Percentiles rank a stretch among this genome's conserved stretches.
phyloP scores from a whole-genome alignment of 257 asterid genomes.

The Solanum virginianum region DNA sequence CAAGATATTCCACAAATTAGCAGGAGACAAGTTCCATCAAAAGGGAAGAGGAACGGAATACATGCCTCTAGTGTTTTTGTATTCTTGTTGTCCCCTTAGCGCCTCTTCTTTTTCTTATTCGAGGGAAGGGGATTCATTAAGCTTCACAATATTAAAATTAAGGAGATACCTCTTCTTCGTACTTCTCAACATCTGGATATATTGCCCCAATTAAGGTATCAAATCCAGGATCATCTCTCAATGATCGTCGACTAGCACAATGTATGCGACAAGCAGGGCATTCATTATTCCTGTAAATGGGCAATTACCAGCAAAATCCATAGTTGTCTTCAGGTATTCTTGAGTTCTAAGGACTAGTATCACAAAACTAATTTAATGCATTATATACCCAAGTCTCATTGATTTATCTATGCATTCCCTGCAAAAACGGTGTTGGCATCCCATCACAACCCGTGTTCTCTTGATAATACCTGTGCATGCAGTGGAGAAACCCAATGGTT shows the following conservation, averaged over 20 bases:
- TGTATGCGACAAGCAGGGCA: slow-evolving; percentile 52
- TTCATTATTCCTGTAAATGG: slow-evolving; percentile 33
- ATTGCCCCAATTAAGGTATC: slow-evolving; percentile 25
- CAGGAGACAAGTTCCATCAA: background rate
- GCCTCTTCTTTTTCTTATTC: background rate
- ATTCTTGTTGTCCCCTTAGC: background rate
- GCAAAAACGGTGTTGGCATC: slow-evolving; percentile 53
- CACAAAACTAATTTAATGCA: background rate
- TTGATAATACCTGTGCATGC: slow-evolving; percentile 28
- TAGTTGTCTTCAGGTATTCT: background rate
- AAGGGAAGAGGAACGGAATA: background rate
- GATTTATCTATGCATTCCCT: slow-evolving; percentile 52
- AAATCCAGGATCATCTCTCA: slow-evolving; percentile 38
- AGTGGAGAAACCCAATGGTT: background rate
- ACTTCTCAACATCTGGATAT: slow-evolving; percentile 30
- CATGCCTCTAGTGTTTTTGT: background rate
- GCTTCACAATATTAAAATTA: background rate
- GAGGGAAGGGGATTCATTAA: background rate
- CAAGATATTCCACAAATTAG: background rate
- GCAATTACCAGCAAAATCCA: background rate
- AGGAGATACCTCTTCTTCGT: slow-evolving; percentile 33
- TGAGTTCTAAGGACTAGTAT: background rate
- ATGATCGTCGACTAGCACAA: slow-evolving; percentile 41
- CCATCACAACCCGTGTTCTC: slow-evolving; percentile 47
- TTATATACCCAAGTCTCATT: slow-evolving; percentile 38